Evolutionary conservation across 2,329 filamentous ascomycete genomes (phyloP), one percentile per base, ranked within the genome.

Genomic region (Madurella fahalii): DNA sequence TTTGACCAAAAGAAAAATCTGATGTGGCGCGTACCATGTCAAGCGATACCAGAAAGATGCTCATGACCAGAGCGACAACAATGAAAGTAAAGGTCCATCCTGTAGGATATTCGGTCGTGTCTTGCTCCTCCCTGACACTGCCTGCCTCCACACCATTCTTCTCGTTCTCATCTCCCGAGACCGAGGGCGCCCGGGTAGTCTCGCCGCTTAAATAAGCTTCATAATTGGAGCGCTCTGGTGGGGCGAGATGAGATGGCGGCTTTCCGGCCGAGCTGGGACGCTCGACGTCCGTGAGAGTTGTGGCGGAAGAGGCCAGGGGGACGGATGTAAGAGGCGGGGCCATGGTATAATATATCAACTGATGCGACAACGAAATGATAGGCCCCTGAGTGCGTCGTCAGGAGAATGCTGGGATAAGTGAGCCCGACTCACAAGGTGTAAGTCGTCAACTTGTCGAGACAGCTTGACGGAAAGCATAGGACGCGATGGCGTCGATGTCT

Each of bases 41-140:
- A n/a, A 61, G 57, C 0, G 57, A 57, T 1, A 59, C 45, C 1
- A 61, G 43, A 8, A 61, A 61, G 18, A 61, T 46, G 39, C 50
- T 47, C 13, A 61, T 42, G 12, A 60, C 58, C 16, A 63, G 40
- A 13, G 59, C 59, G 4, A 61, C 41, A n/a, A 61, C 45, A 40
- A 63, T 57, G 15, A 51, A 57, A 0, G 47, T 18, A 8, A 61
- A 52, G 13, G 48, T 18, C 50, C 45, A 56, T 9, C 58, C 58
- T 37, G 30, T 52, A 9, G 52, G 52, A 20, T 54, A 54, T 8
- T 47, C 43, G 5, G 39, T 40, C 8, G 40, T 43, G 2, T 55
- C 48, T 8, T 25, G 15, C 42, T 46, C 47, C 15, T 51, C 50
- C 18, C 16, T 31, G 2, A 54, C 40, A 15, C 48, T 50, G 9